Base-by-base conservation (phyloP, 495 filamentous ascomycete genomes). In the Penicillium daleae region DNA sequence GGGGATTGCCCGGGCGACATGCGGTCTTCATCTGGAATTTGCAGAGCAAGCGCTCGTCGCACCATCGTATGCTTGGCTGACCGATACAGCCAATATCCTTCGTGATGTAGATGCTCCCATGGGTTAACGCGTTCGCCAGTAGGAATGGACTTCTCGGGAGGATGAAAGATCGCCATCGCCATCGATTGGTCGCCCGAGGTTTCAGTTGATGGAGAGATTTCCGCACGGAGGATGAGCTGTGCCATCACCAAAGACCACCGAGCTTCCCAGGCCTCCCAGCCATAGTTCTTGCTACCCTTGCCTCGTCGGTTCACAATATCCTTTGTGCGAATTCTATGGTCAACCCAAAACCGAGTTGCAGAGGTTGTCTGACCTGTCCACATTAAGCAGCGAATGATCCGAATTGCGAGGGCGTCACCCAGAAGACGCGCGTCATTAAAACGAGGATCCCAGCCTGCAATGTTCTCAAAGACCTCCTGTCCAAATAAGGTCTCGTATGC, bases 191-290 rank as follows among this genome's bases (percentile, higher is more conserved):
- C 59, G 15, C 60, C 33, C 31, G 58, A 56, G 17, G 26, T 55
- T 60, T 62, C 71, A 54, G 31, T 84, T 76, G 19, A 70, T 65
- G 50, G 78, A 71, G 31, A 86, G 4, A 56, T 70, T 40, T 83
- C 79, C 9, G 82, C 83, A 66, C 83, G 87, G 54, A 87, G 83
- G n/a, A 94, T 87, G 26, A 93, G 74, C 62, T 93, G 81, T 2
- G 89, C 90, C 91, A 96, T 94, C 5, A 92, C 80, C 59, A 83
- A 85, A 19, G 89, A 86, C 92, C 92, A 96, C 57, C 88, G 83
- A 22, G 92, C 85, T 71, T 94, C 87, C 92, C 92, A 96, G 3
- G 92, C 91, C 67, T 91, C 85, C 91, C 91, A 96, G 8, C 90
- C 89, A 73, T 94, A 95, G 61, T 89, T 92, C 35, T 83, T 83